phyloP scores from a whole-genome alignment of 2,329 filamentous ascomycete species.

The Dactylellina cionopaga region DNA sequence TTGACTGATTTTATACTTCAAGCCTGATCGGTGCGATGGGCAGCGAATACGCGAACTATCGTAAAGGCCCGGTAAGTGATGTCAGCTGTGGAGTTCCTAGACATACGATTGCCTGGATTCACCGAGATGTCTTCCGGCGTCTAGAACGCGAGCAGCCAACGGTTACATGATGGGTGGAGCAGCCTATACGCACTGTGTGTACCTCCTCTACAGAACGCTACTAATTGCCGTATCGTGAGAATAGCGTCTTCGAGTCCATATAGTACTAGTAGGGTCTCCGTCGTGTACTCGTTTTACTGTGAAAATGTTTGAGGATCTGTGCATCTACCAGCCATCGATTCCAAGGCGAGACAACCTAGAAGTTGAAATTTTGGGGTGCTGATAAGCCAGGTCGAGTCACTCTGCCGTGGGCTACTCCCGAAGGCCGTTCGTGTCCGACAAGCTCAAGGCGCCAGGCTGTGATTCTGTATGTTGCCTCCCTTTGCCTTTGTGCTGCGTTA shows the following conservation, averaged over 20 bases:
- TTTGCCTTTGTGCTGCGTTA: neutral
- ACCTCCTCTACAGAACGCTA: no score
- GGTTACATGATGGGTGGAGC: neutral
- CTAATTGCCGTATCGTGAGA: no score
- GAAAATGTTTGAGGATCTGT: no score
- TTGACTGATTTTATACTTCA: conserved; percentile 12
- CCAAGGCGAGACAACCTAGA: neutral
- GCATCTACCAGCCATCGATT: neutral
- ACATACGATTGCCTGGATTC: neutral
- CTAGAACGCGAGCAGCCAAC: neutral
- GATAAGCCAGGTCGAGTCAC: no score
- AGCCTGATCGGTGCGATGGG: neutral
- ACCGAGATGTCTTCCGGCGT: conserved; percentile 28
- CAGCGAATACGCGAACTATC: conserved; percentile 24
- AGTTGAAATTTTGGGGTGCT: no score
- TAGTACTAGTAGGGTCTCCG: no score
- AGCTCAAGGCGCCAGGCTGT: no score
- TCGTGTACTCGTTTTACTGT: no score
- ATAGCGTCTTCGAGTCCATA: no score
- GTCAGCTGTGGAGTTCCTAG: conserved; percentile 39
- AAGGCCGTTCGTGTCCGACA: no score
- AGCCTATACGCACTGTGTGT: no score
- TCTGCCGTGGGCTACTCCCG: neutral
- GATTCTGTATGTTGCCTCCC: neutral
- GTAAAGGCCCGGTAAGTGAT: conserved; percentile 10